A percentile compares a stretch with the other conserved stretches of the same genome.
Evolutionary conservation across 352 stramenopile species (phyloP).

Genomic region (Peronospora destructor): DNA sequence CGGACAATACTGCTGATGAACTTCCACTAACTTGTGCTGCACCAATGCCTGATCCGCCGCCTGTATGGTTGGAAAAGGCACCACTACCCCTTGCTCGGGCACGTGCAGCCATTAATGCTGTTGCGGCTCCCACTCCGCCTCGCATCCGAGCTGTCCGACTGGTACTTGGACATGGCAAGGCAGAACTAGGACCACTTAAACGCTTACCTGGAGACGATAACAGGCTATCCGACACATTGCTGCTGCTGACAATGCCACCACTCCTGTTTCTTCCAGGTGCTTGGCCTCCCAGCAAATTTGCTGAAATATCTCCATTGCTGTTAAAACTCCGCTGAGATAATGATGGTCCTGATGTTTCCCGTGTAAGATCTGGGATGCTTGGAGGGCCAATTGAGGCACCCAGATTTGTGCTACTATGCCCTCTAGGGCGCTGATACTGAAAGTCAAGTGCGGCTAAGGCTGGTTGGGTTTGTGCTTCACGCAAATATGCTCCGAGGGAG

Average conservation of each 20-base stretch:
- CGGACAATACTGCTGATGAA: conserved; percentile 16
- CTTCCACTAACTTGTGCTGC: conserved; percentile 13
- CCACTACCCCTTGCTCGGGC: conserved; percentile 53
- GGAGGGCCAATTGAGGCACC: conserved; percentile 17
- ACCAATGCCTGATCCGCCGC: conserved; percentile 35
- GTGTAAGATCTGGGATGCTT: conserved; percentile 36
- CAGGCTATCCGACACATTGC: conserved; percentile 31
- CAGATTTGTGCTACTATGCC: conserved; percentile 32
- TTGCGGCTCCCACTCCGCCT: conserved; percentile 45
- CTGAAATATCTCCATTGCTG: conserved; percentile 15
- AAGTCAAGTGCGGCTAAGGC: conserved; percentile 20
- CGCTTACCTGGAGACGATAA: conserved; percentile 53
- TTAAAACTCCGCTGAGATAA: conserved; percentile 41
- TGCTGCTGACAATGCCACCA: conserved; percentile 27
- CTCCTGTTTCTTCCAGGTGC: conserved; percentile 14
- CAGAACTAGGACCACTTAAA: conserved; percentile 16
- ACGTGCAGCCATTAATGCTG: conserved; percentile 63
- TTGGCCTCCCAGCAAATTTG: conserved; percentile 9
- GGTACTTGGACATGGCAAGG: conserved; percentile 18
- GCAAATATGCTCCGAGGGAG: conserved; percentile 46
- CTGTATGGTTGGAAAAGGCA: conserved; percentile 40
- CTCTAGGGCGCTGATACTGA: conserved; percentile 29
- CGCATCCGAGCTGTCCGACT: conserved; percentile 37
- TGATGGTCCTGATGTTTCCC: conserved; percentile 42
- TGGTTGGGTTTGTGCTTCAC: conserved; percentile 46